Conservation (phyloP, 2,329 filamentous ascomycete species). For the Colletotrichum brevisporum region DNA sequence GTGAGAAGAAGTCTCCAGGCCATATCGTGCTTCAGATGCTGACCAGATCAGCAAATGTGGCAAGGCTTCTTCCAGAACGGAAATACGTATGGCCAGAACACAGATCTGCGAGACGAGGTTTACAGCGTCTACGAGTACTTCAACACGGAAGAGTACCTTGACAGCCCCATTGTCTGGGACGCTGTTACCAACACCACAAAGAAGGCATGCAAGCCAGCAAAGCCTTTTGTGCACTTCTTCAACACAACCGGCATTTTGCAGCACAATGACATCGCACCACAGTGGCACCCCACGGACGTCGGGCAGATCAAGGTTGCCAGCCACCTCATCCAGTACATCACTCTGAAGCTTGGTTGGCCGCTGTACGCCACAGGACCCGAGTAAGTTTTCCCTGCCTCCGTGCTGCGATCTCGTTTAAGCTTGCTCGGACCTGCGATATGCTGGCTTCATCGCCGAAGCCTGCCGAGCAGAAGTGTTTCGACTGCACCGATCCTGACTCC, state of each 20-base stretch:
- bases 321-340: conserved; percentile 71
- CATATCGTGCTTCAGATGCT: neutral
- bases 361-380: conserved; percentile 68
- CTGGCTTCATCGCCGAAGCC: conserved; percentile 10
- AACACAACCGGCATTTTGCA: conserved; percentile 73
- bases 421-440: conserved; percentile 14
- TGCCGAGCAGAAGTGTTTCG: neutral
- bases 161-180: conserved; percentile 56
- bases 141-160: conserved; percentile 60
- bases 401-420: conserved; percentile 42
- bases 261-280: conserved; percentile 72
- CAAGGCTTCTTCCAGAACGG: conserved; percentile 65
- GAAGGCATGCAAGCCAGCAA: conserved; percentile 46
- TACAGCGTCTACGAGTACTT: conserved; percentile 66
- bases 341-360: conserved; percentile 69
- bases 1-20: conserved; percentile 44
- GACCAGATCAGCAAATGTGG: conserved; percentile 62
- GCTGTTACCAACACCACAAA: conserved; percentile 55
- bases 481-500: conserved; percentile 26
- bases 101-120: conserved; percentile 65
- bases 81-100: conserved; percentile 63
- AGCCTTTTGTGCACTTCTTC: conserved; percentile 72
- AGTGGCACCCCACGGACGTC: conserved; percentile 73
- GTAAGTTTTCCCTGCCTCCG: conserved; percentile 52
- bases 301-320: conserved; percentile 73